Evolutionary conservation across 2,329 filamentous ascomycete species (phyloP).

Genomic region (Thermothelomyces thermophilus): DNA sequence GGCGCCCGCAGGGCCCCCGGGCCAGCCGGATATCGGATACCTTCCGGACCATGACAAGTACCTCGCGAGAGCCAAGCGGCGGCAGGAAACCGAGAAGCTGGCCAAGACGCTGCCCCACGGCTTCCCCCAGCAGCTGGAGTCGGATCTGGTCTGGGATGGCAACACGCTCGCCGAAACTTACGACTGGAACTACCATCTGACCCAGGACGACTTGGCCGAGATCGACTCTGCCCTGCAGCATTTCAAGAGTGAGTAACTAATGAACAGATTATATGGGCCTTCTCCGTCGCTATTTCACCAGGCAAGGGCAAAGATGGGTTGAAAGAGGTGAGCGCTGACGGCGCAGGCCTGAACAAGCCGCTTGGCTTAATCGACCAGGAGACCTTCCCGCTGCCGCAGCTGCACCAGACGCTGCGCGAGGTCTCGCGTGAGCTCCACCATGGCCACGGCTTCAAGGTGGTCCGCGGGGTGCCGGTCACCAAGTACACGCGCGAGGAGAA

Average conservation of each 20-base stretch:
- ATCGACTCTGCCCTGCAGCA: slow-evolving; percentile 14
- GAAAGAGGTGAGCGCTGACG: background rate
- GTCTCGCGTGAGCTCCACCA: slow-evolving; percentile 49
- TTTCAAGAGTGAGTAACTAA: slow-evolving; percentile 14
- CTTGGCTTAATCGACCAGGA: slow-evolving; percentile 28
- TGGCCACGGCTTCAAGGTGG: slow-evolving; percentile 55
- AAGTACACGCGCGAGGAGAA: slow-evolving; percentile 50
- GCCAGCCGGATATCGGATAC: background rate
- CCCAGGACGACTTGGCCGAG: slow-evolving; percentile 15
- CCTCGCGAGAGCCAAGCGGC: background rate
- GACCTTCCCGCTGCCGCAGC: slow-evolving; percentile 49
- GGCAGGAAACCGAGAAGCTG: slow-evolving; percentile 1
- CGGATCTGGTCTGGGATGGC: slow-evolving; percentile 18
- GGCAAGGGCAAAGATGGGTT: no score
- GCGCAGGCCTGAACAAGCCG: background rate
- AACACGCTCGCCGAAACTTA: slow-evolving; percentile 14
- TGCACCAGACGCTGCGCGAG: slow-evolving; percentile 43
- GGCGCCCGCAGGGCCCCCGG: background rate
- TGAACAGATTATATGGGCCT: no score
- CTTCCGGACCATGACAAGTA: background rate
- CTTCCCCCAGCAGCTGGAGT: slow-evolving; percentile 18
- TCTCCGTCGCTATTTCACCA: no score
- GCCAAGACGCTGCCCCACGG: slow-evolving; percentile 15
- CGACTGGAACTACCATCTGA: slow-evolving; percentile 20
- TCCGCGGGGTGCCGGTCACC: slow-evolving; percentile 50